Evolutionary conservation across 1,284 basidiomycete genomes (phyloP), one percentile per base, ranked within the genome.

Genomic region (Gymnopus androsaceus): DNA sequence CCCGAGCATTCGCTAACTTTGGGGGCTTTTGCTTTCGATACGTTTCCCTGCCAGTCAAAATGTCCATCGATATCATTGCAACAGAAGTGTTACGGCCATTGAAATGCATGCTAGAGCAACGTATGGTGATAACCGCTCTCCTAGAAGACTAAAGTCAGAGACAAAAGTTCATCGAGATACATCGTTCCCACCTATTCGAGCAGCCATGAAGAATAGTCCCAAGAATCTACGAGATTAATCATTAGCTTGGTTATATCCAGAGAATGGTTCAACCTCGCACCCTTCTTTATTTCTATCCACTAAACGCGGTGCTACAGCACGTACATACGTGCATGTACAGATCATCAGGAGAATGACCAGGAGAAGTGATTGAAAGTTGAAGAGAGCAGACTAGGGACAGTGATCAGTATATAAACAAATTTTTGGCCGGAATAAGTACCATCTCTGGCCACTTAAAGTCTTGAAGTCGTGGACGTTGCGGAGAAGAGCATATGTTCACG

Each of bases 301-400:
- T 6, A 99, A 75, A 23, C 90, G 82, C 4, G 96, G 96, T 4
- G 92, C 89, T 3, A 94, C 87, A 0, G 93, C 89, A 54, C 96
- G 87, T 15, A 96, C 82, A 70, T 99, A 99, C 2, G 97, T 96
- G 79, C 94, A 98, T 42, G 96, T 98, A 77, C 97, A 99, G 59
- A 98, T 95, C 69, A 92, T 79, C 51, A 99, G 84, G 15, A 99
- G 82, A 60, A 98, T 88, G 68, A 97, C 94, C 64, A 97, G 86
- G 12, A 99, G 82, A 17, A 99, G 83, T 1, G 94, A 95, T 73
- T 96, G 90, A 69, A 99, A 99, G 77, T 98, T 96, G 85, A 99
- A 98, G 34, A 99, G 81, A 6, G 97, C 96, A 44, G 54, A 55
- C 54, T 55, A 14, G 37, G 23, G 7, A 45, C 17, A 19, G 19